Evolutionary conservation across 306 rosid genomes (phyloP).

Genomic region (Medicago ruthenica): DNA sequence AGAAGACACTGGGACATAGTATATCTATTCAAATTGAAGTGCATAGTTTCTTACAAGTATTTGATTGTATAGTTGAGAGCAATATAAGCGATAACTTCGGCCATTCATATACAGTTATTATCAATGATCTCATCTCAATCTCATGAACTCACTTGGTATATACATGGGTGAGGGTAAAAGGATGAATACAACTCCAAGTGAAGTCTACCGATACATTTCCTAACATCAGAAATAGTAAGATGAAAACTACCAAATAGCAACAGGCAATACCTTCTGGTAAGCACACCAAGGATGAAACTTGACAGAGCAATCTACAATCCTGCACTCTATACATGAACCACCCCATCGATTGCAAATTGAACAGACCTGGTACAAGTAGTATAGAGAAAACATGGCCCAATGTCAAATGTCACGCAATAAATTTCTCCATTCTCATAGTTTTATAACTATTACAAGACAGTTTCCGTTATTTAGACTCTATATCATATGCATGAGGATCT

Average conservation of each 20-base stretch:
- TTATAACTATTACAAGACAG: constrained; percentile 10
- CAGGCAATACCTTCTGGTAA: constrained; percentile 62
- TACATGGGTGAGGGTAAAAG: not conserved
- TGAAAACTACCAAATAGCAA: constrained; percentile 3
- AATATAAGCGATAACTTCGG: not conserved
- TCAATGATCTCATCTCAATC: not conserved
- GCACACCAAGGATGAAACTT: constrained; percentile 85
- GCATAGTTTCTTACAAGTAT: not conserved
- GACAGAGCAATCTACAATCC: constrained; percentile 58
- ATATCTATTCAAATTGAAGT: not conserved
- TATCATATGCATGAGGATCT: not conserved
- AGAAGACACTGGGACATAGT: not conserved
- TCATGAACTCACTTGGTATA: not conserved
- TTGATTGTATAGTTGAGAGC: not conserved
- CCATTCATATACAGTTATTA: not conserved
- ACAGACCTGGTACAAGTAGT: constrained; percentile 56
- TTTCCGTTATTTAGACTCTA: not conserved
- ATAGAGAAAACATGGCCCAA: constrained; percentile 27
- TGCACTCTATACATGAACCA: constrained; percentile 69
- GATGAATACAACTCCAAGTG: not conserved
- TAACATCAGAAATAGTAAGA: constrained; percentile 30
- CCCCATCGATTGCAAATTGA: constrained; percentile 65
- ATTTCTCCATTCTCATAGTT: constrained; percentile 6
- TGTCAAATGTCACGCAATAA: constrained; percentile 11
- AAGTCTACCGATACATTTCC: not conserved